These are phyloP conservation scores for Gossypium sturtianum DNA, from an alignment of 345 rosid genomes.

Conservation along the genomic window DNA sequence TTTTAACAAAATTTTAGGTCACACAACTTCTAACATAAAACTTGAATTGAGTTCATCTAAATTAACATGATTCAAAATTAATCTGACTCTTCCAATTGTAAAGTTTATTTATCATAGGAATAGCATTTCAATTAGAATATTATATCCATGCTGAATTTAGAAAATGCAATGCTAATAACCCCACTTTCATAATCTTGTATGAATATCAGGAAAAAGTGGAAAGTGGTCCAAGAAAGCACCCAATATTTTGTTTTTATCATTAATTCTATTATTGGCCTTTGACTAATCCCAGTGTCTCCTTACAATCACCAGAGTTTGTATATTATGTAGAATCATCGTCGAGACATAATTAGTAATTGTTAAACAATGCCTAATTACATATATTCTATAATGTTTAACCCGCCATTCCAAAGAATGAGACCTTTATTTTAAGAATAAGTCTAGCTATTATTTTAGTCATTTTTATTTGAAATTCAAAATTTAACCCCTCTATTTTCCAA, in stretches of 20 bases:
- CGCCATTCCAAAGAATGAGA: conserved; percentile 23
- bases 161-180: conserved; percentile 13
- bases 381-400: neutral
- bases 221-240: conserved; percentile 18
- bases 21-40: too few species aligned
- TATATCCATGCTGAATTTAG: neutral
- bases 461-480: too few species aligned
- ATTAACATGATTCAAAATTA: too few species aligned
- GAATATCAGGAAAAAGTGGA: conserved; percentile 10
- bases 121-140: conserved; percentile 1
- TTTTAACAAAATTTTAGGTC: too few species aligned
- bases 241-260: conserved; percentile 13
- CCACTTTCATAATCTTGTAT: conserved; percentile 19
- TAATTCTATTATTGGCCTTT: conserved; percentile 15
- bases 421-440: neutral
- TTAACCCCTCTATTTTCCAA: too few species aligned
- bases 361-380: neutral
- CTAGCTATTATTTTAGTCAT: too few species aligned
- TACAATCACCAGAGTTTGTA: neutral
- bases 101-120: too few species aligned
- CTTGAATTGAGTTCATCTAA: too few species aligned
- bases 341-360: conserved; percentile 10
- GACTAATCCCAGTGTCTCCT: conserved; percentile 16
- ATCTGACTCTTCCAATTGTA: too few species aligned
- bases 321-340: neutral